These are phyloP conservation scores for Cutaneotrichosporon spelunceum DNA, from an alignment of 1,284 basidiomycete genomes.

Conservation along the genomic window DNA sequence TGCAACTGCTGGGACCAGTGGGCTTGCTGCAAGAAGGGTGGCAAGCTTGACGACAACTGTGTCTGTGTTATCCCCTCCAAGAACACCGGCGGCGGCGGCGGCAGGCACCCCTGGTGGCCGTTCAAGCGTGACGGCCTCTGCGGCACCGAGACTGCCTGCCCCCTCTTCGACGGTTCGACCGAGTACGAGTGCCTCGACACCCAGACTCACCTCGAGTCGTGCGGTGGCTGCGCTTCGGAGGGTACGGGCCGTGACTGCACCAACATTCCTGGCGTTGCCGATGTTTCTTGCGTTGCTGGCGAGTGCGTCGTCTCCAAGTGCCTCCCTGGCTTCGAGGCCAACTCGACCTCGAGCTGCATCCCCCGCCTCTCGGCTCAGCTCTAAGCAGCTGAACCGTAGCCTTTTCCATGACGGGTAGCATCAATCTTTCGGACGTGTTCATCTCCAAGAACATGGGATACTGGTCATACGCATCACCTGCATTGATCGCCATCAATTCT, in stretches of 20 bases:
- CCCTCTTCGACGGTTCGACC: slow-evolving; percentile 13
- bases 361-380: neutral
- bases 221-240: slow-evolving; percentile 64
- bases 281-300: slow-evolving; percentile 23
- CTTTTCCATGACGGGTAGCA: neutral
- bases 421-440: neutral
- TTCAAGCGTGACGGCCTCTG: slow-evolving; percentile 15
- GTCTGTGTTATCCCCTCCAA: slow-evolving; percentile 20
- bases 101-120: slow-evolving; percentile 1
- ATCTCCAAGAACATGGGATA: neutral
- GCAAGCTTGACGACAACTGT: slow-evolving; percentile 19
- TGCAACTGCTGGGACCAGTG: slow-evolving; percentile 20
- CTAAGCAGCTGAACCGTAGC: neutral
- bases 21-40: slow-evolving; percentile 16
- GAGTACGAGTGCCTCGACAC: slow-evolving; percentile 28
- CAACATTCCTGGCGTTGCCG: slow-evolving; percentile 57
- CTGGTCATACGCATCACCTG: neutral
- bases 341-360: slow-evolving; percentile 2
- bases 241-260: slow-evolving; percentile 66
- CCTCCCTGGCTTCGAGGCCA: slow-evolving; percentile 13
- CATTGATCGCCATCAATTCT: neutral
- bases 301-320: slow-evolving; percentile 24
- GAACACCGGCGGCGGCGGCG: neutral
- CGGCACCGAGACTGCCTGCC: slow-evolving; percentile 18
- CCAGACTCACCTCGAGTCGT: slow-evolving; percentile 41